Evolutionary conservation across 495 filamentous ascomycete genomes (phyloP).

Genomic region (Penicillium antarcticum): DNA sequence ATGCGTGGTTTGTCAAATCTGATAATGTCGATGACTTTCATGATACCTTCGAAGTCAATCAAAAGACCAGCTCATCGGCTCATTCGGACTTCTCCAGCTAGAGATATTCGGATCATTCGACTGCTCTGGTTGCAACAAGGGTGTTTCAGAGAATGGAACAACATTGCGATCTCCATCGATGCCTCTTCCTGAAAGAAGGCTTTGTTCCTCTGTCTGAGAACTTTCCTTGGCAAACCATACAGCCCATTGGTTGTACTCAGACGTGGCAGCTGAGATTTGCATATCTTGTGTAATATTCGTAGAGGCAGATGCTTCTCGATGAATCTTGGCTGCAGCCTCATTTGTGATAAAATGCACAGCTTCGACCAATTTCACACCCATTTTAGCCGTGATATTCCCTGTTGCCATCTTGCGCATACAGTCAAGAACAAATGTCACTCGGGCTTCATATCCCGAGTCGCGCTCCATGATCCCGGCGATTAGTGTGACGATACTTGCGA

Average conservation of each 20-base stretch:
- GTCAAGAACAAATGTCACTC: conserved; percentile 18
- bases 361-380: conserved; percentile 26
- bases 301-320: neutral
- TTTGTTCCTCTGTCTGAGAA: neutral
- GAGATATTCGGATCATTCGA: neutral
- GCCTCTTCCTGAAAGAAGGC: neutral
- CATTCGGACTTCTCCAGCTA: neutral
- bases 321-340: conserved; percentile 16
- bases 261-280: neutral
- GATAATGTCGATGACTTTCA: too few species aligned
- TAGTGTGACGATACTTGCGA: conserved; percentile 27
- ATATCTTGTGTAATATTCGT: neutral
- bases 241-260: conserved; percentile 14
- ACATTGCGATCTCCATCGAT: neutral
- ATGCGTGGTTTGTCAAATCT: too few species aligned
- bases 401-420: conserved; percentile 21
- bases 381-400: conserved; percentile 21
- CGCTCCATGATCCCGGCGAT: conserved; percentile 23
- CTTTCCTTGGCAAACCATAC: conserved; percentile 10
- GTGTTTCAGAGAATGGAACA: neutral
- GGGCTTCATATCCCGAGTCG: conserved; percentile 16
- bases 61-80: too few species aligned
- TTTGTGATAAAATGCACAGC: conserved; percentile 21
- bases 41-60: too few species aligned
- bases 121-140: neutral